These are phyloP conservation scores for Tolypocladium ophioglossoides DNA, from an alignment of 2,329 filamentous ascomycete genomes.

Conservation along the genomic window DNA sequence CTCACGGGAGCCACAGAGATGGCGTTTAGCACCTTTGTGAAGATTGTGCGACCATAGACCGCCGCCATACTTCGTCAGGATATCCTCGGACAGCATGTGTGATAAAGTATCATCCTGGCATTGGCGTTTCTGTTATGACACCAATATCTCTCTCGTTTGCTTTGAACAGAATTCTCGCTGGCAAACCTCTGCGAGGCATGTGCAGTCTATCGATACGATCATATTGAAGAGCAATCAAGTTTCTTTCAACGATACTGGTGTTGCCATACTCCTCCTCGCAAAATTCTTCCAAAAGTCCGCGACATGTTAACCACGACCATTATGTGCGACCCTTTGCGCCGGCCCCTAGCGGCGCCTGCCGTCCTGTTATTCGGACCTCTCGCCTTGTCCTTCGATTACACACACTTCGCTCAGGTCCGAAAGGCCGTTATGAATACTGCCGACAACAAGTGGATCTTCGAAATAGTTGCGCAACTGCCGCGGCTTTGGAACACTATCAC, in stretches of 20 bases:
- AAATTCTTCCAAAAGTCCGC: neutral
- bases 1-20: neutral
- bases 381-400: neutral
- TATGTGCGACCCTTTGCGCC: neutral
- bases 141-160: neutral
- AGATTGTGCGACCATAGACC: neutral
- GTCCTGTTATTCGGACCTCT: conserved; percentile 1
- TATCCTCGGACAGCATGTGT: neutral
- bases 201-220: neutral
- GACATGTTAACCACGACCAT: neutral
- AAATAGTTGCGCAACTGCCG: neutral
- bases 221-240: neutral
- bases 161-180: neutral
- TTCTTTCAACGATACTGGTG: neutral
- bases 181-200: neutral
- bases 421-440: neutral
- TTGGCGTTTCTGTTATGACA: neutral
- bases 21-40: neutral
- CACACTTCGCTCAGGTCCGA: neutral
- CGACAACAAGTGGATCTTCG: neutral
- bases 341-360: neutral
- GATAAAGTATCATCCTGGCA: neutral
- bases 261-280: neutral
- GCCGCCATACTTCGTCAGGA: too few species aligned
- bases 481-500: neutral